Base-by-base conservation (phyloP, 1,139 yeast genomes). In the Yamadazyma conglobata region DNA sequence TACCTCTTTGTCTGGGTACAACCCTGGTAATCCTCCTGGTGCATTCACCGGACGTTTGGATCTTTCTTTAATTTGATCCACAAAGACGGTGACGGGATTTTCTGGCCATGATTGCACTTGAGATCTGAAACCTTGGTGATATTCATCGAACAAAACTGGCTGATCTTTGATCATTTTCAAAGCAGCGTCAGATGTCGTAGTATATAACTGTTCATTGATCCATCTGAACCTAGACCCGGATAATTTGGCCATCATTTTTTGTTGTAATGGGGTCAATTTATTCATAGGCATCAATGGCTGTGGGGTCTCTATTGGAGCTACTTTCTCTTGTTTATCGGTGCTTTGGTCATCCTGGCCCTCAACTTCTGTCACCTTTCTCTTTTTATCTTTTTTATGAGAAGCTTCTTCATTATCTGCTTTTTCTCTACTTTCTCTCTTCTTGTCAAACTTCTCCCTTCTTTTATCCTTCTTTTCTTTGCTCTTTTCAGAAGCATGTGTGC, bases 81-180 rank as follows among this genome's bases (percentile, higher is more conserved):
- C 91, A 59, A 88, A 85, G 1, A 83, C 82, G 55, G 88, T 82
- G 10, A 93, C 95, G 0, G 99, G 99, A 52, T 91, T 91, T 56
- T 89, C 95, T 1, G 99, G 98, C 99, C 99, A 91, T 19, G 88
- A 71, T 51, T 83, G 87, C 13, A 91, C 97, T 56, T 91, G 99
- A 5, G 88, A 81, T 46, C 95, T 71, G 68, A 93, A 91, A 0
- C 99, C 99, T 40, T 78, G 82, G 53, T 91, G 99, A 49, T 91
- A 91, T 50, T 89, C 97, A 43, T 87, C 94, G 56, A 89, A 91
- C 43, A 93, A 66, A 16, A 79, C 77, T 0, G 99, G 99, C 44
- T 89, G 95, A 14, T 81, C 77, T 38, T 74, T 61, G 31, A 93
- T 77, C 43, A 93, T 62, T 25, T 70, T 65, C 22, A 87, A 62